Conservation (phyloP, 78 protist genomes). For the Speleostelium caveatum region DNA sequence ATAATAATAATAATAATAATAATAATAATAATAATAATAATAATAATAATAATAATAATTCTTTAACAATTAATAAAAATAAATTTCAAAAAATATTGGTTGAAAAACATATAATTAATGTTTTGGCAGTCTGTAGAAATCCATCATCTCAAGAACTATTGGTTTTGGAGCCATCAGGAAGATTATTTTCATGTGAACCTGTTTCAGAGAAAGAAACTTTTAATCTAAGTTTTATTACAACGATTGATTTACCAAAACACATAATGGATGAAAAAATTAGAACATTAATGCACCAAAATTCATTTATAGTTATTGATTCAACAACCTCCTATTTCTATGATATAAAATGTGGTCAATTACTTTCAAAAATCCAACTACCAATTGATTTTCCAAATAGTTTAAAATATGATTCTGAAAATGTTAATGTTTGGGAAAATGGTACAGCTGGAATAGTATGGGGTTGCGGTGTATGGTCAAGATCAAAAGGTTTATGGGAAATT, state of each 20-base stretch:
- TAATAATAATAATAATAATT: not conserved
- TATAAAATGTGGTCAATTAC: slow-evolving; percentile 40
- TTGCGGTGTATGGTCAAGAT: slow-evolving; percentile 35
- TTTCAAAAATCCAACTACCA: slow-evolving; percentile 5
- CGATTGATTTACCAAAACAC: not conserved
- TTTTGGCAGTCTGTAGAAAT: slow-evolving; percentile 36
- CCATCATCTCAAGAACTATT: slow-evolving; percentile 48
- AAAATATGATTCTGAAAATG: not conserved
- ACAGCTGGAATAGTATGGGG: slow-evolving; percentile 74
- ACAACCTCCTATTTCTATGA: slow-evolving; percentile 24
- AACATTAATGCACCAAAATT: slow-evolving; percentile 36
- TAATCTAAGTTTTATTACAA: slow-evolving; percentile 8
- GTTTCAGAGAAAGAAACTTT: slow-evolving; percentile 18
- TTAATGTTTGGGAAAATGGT: slow-evolving; percentile 44
- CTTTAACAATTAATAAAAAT: not conserved
- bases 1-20: not conserved
- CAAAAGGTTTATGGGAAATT: slow-evolving; percentile 56
- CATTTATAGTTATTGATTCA: slow-evolving; percentile 12
- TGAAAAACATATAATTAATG: slow-evolving; percentile 21
- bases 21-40: not conserved
- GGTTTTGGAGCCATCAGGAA: slow-evolving; percentile 40
- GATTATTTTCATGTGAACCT: slow-evolving; percentile 58
- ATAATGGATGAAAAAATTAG: not conserved
- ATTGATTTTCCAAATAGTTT: not conserved
- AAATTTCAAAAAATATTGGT: not conserved